Base-by-base conservation (phyloP, 345 rosid genomes). In the Toxicodendron radicans region DNA sequence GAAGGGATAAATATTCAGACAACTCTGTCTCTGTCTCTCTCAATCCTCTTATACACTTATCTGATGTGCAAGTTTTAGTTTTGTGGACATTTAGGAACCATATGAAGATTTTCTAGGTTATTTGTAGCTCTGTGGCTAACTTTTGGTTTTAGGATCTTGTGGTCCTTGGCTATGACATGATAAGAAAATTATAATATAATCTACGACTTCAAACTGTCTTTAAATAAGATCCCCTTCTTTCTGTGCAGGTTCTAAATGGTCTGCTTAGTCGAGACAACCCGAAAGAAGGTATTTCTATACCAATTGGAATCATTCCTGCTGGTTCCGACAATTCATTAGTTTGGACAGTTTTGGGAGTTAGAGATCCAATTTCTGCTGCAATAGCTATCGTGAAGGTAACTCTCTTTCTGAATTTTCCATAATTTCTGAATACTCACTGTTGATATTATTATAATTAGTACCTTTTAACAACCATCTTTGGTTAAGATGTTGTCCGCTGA, bases 281-380 rank as follows among this genome's bases (percentile, higher is more conserved):
- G 79, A 93, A 93, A 80, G 99, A 95, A 86, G 98, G 99, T 74
- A 91, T 95, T 79, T 91, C 98, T 66, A 91, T 95, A 79, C 99
- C 98, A n/a, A 87, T 95, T 83, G 99, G 99, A 77, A 93, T 95
- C 71, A 92, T 93, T 78, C 99, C 99, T 52, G 99, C 98, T 73
- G 99, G 99, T 66, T 95, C 99, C 41, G 98, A 95, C 81, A 95
- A 95, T 87, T 95, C 99, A 46, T 87, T 95, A 51, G 94, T 91
- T 83, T 95, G 97, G 99, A 95, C 97, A 75, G 99, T 95, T 73
- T 86, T 95, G 76, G 98, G 99, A 73, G 96, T 93, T 68, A 85
- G 96, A 82, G 99, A 95, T 87, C 98, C 99, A 64, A 81, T 91
- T 74, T 91, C 98, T 75, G 98, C 99, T 77, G 95, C 99, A n/a